phyloP scores from a whole-genome alignment of 805 yeast species.

The Lipomyces sp. region DNA sequence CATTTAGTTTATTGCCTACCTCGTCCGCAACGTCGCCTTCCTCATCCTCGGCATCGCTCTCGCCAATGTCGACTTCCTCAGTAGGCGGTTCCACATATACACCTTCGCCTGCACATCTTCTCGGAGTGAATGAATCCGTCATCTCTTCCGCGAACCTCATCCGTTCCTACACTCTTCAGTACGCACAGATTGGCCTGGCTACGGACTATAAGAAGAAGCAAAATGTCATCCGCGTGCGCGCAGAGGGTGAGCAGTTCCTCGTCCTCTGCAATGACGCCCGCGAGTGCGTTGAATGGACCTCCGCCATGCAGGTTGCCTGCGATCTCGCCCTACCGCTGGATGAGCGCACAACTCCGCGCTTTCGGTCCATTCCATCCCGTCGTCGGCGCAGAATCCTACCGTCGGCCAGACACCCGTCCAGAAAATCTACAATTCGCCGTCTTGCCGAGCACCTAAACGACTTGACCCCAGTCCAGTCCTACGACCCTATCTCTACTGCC shows the following conservation, averaged over 20 bases:
- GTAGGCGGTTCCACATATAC: neutral
- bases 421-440: constrained; percentile 15
- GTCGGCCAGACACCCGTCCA: constrained; percentile 31
- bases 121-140: constrained; percentile 18
- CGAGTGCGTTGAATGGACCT: constrained; percentile 79
- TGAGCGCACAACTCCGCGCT: constrained; percentile 72
- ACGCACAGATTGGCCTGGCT: constrained; percentile 83
- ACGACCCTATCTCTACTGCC: constrained; percentile 1
- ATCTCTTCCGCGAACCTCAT: constrained; percentile 38
- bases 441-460: constrained; percentile 7
- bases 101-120: constrained; percentile 10
- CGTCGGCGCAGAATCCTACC: constrained; percentile 53
- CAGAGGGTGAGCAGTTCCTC: constrained; percentile 82
- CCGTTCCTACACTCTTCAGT: constrained; percentile 78
- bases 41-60: constrained; percentile 16
- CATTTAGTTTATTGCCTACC: constrained; percentile 14
- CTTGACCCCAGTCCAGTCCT: neutral
- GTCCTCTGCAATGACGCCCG: constrained; percentile 65
- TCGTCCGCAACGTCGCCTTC: constrained; percentile 21
- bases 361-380: constrained; percentile 80
- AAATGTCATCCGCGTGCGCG: constrained; percentile 72
- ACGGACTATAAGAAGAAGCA: constrained; percentile 76
- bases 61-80: constrained; percentile 1
- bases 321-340: constrained; percentile 79
- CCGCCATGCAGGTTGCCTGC: constrained; percentile 71